A percentile compares a stretch with the other conserved stretches of the same genome.
phyloP scores from a whole-genome alignment of 495 filamentous ascomycete genomes.

The Filosporella fistucella region DNA sequence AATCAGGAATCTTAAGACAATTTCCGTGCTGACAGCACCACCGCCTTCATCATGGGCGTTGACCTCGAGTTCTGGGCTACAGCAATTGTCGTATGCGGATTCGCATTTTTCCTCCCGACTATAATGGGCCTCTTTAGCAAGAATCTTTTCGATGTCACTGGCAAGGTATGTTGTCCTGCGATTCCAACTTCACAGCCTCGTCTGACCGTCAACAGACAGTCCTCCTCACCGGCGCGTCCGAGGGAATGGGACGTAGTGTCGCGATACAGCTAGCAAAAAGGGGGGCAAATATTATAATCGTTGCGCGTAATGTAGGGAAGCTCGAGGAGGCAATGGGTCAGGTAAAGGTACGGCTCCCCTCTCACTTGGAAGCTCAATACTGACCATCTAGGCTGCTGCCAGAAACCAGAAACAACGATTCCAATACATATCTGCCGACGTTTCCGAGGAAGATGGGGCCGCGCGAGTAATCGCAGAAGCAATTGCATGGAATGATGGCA shows the following conservation, averaged over 20 bases:
- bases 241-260: constrained; percentile 80
- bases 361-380: not conserved
- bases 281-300: constrained; percentile 83
- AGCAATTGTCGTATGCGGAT: constrained; percentile 3
- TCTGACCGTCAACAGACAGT: constrained; percentile 55
- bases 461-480: constrained; percentile 64
- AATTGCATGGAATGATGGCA: constrained; percentile 75
- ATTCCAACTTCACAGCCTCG: not conserved
- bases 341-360: constrained; percentile 46
- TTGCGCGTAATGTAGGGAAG: constrained; percentile 70
- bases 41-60: constrained; percentile 8
- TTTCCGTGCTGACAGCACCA: not conserved
- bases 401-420: constrained; percentile 67
- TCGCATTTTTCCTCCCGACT: constrained; percentile 8
- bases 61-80: constrained; percentile 15
- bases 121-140: constrained; percentile 22
- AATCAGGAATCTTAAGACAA: not conserved
- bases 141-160: constrained; percentile 23
- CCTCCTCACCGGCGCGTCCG: constrained; percentile 85
- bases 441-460: constrained; percentile 64
- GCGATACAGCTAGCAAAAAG: constrained; percentile 70
- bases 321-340: constrained; percentile 68
- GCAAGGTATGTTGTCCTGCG: constrained; percentile 16
- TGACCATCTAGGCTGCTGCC: constrained; percentile 48
- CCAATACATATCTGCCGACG: constrained; percentile 79